These are phyloP conservation scores for Neoarthrinium moseri DNA, from an alignment of 2,329 filamentous ascomycete genomes.

Conservation along the genomic window DNA sequence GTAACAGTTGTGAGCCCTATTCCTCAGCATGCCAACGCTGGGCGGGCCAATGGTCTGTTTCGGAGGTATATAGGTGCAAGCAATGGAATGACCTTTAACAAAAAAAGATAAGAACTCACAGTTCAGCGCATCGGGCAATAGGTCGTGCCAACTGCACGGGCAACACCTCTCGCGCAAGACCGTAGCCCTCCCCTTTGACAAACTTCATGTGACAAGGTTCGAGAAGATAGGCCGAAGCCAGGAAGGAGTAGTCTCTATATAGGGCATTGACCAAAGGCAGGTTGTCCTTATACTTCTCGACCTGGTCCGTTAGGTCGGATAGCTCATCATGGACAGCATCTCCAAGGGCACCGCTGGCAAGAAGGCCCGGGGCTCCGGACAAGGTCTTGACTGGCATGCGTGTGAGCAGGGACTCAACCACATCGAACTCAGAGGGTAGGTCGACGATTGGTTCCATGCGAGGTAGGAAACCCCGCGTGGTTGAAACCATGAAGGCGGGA, in stretches of 20 bases:
- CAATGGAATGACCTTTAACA: neutral
- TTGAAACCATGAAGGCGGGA: slow-evolving; percentile 78
- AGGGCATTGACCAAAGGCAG: slow-evolving; percentile 79
- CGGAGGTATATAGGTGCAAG: too few species aligned
- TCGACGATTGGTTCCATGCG: slow-evolving; percentile 59
- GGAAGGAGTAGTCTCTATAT: slow-evolving; percentile 89
- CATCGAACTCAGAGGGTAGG: slow-evolving; percentile 72
- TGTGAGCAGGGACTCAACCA: slow-evolving; percentile 55
- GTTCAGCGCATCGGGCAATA: slow-evolving; percentile 77
- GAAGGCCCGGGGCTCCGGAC: slow-evolving; percentile 72
- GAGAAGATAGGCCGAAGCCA: slow-evolving; percentile 84
- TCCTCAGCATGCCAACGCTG: too few species aligned
- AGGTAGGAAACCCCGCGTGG: slow-evolving; percentile 71
- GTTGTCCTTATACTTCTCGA: slow-evolving; percentile 73
- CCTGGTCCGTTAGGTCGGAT: slow-evolving; percentile 70
- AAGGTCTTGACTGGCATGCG: slow-evolving; percentile 66
- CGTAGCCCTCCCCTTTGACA: slow-evolving; percentile 71
- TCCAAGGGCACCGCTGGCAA: slow-evolving; percentile 73
- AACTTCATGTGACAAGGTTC: slow-evolving; percentile 84
- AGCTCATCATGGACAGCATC: slow-evolving; percentile 71
- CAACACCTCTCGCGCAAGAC: slow-evolving; percentile 70
- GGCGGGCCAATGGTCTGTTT: too few species aligned
- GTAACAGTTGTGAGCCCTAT: too few species aligned
- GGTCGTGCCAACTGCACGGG: slow-evolving; percentile 76
- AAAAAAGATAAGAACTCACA: too few species aligned